These are phyloP conservation scores for Globisporangium takayamanum DNA, from an alignment of 352 stramenopile species.

Conservation along the genomic window DNA sequence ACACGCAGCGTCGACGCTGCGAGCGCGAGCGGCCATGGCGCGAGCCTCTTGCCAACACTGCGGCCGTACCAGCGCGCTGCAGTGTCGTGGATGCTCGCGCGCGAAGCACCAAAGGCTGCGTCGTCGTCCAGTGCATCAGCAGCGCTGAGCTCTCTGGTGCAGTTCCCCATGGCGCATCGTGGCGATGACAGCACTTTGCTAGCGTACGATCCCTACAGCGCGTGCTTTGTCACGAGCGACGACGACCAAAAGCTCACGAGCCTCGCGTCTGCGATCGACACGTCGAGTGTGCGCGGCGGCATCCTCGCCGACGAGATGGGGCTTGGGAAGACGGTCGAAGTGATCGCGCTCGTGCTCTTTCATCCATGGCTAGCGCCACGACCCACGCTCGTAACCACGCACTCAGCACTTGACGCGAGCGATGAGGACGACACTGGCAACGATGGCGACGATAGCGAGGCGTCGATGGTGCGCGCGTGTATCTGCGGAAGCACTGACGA, in stretches of 20 bases:
- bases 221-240: slow-evolving; percentile 13
- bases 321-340: slow-evolving; percentile 82
- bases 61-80: slow-evolving; percentile 96
- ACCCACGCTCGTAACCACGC: slow-evolving; percentile 45
- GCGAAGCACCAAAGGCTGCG: slow-evolving; percentile 57
- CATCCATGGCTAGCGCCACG: slow-evolving; percentile 18
- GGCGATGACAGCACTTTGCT: slow-evolving; percentile 1
- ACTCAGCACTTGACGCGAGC: slow-evolving; percentile 1
- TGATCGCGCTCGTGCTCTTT: slow-evolving; percentile 52
- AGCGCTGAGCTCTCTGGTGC: slow-evolving; percentile 12
- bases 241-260: background rate
- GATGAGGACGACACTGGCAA: background rate
- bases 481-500: slow-evolving; percentile 42
- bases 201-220: slow-evolving; percentile 36
- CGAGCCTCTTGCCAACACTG: slow-evolving; percentile 74
- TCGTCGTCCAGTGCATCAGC: background rate
- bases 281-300: slow-evolving; percentile 43
- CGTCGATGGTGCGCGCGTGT: slow-evolving; percentile 20
- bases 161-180: background rate
- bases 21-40: background rate
- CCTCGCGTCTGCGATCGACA: background rate
- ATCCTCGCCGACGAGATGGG: slow-evolving; percentile 94
- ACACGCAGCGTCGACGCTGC: slow-evolving; percentile 18
- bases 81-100: slow-evolving; percentile 89
- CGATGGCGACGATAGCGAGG: background rate